Evolutionary conservation across 1,139 yeast species (phyloP).

Genomic region (Taiozyma sp.): DNA sequence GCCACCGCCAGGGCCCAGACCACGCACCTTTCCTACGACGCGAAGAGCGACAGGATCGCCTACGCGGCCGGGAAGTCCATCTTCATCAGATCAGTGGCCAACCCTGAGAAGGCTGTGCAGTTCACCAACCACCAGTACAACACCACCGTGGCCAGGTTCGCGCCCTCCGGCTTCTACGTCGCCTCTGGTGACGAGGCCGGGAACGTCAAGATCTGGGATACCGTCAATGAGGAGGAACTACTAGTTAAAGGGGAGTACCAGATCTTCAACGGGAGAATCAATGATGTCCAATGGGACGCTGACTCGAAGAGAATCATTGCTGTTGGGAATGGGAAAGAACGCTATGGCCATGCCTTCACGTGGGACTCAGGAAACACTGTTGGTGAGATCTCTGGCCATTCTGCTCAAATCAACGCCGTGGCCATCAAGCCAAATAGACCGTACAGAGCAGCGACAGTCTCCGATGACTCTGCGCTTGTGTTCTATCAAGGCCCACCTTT

Average conservation of each 20-base stretch:
- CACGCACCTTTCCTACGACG: slow-evolving; percentile 72
- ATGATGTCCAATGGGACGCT: slow-evolving; percentile 88
- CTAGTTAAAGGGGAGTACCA: slow-evolving; percentile 76
- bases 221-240: slow-evolving; percentile 50
- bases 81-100: slow-evolving; percentile 59
- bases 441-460: slow-evolving; percentile 88
- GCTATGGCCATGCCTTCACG: slow-evolving; percentile 88
- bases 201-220: slow-evolving; percentile 84
- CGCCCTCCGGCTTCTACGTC: slow-evolving; percentile 86
- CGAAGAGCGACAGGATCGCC: slow-evolving; percentile 61
- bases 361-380: slow-evolving; percentile 94
- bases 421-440: slow-evolving; percentile 88
- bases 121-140: slow-evolving; percentile 66
- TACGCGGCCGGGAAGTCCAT: slow-evolving; percentile 83
- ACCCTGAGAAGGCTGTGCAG: slow-evolving; percentile 48
- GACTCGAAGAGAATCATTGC: slow-evolving; percentile 85
- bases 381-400: slow-evolving; percentile 94
- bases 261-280: slow-evolving; percentile 77
- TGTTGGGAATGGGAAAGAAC: slow-evolving; percentile 92
- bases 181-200: slow-evolving; percentile 94
- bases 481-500: slow-evolving; percentile 93
- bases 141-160: slow-evolving; percentile 79
- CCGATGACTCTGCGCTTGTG: slow-evolving; percentile 83
- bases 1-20: slow-evolving; percentile 66
- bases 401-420: slow-evolving; percentile 80